phyloP scores from a whole-genome alignment of 2,329 filamentous ascomycete genomes.

The Aureobasidium sp. region DNA sequence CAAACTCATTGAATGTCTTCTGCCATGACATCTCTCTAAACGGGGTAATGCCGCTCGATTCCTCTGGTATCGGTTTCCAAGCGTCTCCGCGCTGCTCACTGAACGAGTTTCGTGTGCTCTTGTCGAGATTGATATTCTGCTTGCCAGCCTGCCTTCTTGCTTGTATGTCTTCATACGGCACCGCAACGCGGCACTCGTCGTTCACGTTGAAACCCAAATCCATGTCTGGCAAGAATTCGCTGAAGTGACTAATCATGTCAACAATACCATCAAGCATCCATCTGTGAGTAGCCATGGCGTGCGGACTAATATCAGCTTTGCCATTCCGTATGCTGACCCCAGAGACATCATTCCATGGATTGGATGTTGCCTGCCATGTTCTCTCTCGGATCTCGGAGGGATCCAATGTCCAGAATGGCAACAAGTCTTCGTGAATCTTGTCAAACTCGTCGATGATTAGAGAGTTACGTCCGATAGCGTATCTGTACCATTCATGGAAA shows the following conservation, averaged over 20 bases:
- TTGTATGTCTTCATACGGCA: conserved; percentile 39
- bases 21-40: conserved; percentile 28
- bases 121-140: conserved; percentile 16
- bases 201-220: conserved; percentile 56
- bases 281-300: conserved; percentile 45
- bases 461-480: conserved; percentile 43
- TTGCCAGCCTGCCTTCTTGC: conserved; percentile 26
- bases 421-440: conserved; percentile 47
- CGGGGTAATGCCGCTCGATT: conserved; percentile 14
- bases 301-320: conserved; percentile 38
- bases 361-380: conserved; percentile 44
- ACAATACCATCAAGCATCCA: conserved; percentile 51
- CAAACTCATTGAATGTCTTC: conserved; percentile 33
- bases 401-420: conserved; percentile 45
- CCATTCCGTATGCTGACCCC: conserved; percentile 48
- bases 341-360: conserved; percentile 47
- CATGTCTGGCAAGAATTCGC: conserved; percentile 51
- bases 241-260: conserved; percentile 46
- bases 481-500: conserved; percentile 53
- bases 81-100: conserved; percentile 28
- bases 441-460: conserved; percentile 52
- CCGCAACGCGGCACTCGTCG: conserved; percentile 48
- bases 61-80: conserved; percentile 29
- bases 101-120: conserved; percentile 19
- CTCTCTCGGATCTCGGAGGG: conserved; percentile 43